Evolutionary conservation across 1,284 basidiomycete species (phyloP), one percentile per base, ranked within the genome.

Genomic region (Papiliotrema flavescens): DNA sequence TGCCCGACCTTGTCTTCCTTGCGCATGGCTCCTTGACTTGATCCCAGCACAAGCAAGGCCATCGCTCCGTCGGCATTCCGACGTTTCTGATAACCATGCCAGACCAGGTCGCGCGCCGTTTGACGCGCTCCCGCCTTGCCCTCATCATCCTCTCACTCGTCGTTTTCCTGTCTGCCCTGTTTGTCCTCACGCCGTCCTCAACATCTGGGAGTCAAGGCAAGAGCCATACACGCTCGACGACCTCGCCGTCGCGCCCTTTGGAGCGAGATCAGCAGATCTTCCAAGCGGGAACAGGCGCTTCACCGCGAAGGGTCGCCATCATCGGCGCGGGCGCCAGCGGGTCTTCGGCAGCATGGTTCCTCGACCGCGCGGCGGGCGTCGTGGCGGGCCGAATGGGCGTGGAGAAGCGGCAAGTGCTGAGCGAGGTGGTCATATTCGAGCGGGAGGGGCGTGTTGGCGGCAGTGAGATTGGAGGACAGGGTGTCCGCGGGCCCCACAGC

Each of bases 251-350:
- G 6, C 11, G 11, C 28, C 28, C 28, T 32, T 32, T 11, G 5
- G 28, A 6, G 5, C 28, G 28, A 11, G 6, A 32, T 5, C 28
- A 32, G 11, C 28, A 32, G 11, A 11, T 32, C 6, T 11, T 32
- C 11, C 5, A 32, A 11, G 28, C 28, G 28, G 4, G 47, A 55
- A 20, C 55, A 62, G 46, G 50, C 28, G 28, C 28, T 5, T 6
- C 49, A 5, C 57, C 62, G 15, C 70, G 69, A 48, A 57, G 75
- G 43, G 64, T 95, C 58, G 91, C 91, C 7, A 85, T 95, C 65
- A 83, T 95, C 42, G 92, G 92, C 36, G 90, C 91, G 0, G 92
- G 92, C 20, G 89, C 92, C 8, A 88, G 82, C 8, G 93, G 92
- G 2, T 84, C 84, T 11, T 85, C 88, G 13, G 88, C 91, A 9